phyloP scores from a whole-genome alignment of 331 rosid genomes.

The Malus hybrid region DNA sequence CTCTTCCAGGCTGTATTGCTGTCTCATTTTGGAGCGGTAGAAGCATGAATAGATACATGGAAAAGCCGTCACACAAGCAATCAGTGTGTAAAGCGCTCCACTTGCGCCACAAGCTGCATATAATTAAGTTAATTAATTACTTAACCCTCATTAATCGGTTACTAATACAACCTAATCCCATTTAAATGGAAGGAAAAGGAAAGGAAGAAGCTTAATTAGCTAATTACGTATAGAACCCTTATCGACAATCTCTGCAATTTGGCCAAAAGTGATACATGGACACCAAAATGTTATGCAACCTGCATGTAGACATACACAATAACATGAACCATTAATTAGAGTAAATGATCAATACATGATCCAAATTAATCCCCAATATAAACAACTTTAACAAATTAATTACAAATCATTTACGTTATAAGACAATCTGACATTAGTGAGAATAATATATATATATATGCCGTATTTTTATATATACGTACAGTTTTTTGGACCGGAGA shows the following conservation, averaged over 20 bases:
- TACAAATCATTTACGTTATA: too few species aligned
- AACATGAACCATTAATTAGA: background rate
- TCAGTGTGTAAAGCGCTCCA: slow-evolving; percentile 45
- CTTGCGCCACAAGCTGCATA: slow-evolving; percentile 56
- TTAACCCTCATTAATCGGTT: background rate
- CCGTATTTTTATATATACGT: background rate
- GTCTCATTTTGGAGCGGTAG: slow-evolving; percentile 61
- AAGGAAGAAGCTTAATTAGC: too few species aligned
- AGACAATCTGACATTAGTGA: too few species aligned
- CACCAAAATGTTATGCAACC: slow-evolving; percentile 62
- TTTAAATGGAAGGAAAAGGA: background rate
- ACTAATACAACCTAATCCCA: background rate
- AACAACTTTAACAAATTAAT: too few species aligned
- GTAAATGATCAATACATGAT: background rate
- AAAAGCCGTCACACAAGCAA: slow-evolving; percentile 26
- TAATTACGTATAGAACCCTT: slow-evolving; percentile 58
- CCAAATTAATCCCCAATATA: too few species aligned
- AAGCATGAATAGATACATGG: slow-evolving; percentile 52
- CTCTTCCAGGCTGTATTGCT: slow-evolving; percentile 28
- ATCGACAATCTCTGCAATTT: slow-evolving; percentile 62
- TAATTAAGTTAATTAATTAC: background rate
- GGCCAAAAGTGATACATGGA: slow-evolving; percentile 77
- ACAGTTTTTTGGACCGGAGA: slow-evolving; percentile 29
- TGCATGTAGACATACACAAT: background rate
- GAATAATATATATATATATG: too few species aligned